phyloP scores from a whole-genome alignment of 2,329 filamentous ascomycete species.

The Blastomyces silverae region DNA sequence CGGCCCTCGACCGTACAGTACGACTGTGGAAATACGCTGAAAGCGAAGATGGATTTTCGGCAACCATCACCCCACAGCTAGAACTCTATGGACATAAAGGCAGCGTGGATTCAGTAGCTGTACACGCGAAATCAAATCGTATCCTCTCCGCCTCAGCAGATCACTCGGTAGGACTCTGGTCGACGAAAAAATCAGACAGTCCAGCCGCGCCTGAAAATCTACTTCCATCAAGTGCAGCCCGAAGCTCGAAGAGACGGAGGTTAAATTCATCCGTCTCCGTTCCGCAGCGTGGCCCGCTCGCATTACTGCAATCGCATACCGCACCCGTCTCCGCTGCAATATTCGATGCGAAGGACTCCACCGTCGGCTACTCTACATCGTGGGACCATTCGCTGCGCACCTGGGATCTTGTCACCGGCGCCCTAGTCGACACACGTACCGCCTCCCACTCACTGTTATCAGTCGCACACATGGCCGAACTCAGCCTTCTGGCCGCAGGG shows the following conservation, averaged over 20 bases:
- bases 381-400: slow-evolving; percentile 88
- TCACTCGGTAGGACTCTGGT: slow-evolving; percentile 81
- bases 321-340: slow-evolving; percentile 69
- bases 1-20: slow-evolving; percentile 76
- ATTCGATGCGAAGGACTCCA: slow-evolving; percentile 78
- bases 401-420: slow-evolving; percentile 77
- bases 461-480: slow-evolving; percentile 63
- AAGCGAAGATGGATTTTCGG: slow-evolving; percentile 53
- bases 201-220: slow-evolving; percentile 65
- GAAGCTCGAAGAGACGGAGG: slow-evolving; percentile 69
- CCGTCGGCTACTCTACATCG: slow-evolving; percentile 84
- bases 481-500: slow-evolving; percentile 62
- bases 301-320: slow-evolving; percentile 64
- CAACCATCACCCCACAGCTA: slow-evolving; percentile 61
- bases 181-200: slow-evolving; percentile 66
- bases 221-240: slow-evolving; percentile 58
- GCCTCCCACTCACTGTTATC: slow-evolving; percentile 79
- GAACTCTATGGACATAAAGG: slow-evolving; percentile 79
- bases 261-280: slow-evolving; percentile 52
- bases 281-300: slow-evolving; percentile 69
- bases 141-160: slow-evolving; percentile 83
- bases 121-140: slow-evolving; percentile 65
- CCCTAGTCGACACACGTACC: slow-evolving; percentile 71
- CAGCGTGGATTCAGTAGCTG: slow-evolving; percentile 65
- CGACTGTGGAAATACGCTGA: slow-evolving; percentile 85